A percentile compares a stretch with the other conserved stretches of the same genome.
These are phyloP conservation scores for Alternaria dauci DNA, from an alignment of 2,329 filamentous ascomycete species.

Conservation along the genomic window DNA sequence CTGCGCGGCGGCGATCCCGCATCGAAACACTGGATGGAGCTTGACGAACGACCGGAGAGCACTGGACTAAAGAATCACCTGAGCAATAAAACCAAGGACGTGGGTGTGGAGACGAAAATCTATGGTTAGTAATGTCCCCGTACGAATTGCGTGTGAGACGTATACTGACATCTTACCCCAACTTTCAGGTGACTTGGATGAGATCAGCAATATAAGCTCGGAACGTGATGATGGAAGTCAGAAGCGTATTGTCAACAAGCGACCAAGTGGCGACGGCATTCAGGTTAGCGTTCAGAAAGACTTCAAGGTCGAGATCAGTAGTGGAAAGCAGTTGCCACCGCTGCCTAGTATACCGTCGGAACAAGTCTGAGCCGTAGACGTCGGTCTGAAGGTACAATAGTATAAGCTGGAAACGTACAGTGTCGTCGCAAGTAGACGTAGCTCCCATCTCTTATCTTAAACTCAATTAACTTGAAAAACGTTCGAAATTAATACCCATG, in stretches of 20 bases:
- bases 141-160: too few species aligned
- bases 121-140: not conserved
- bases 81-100: not conserved
- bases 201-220: not conserved
- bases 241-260: conserved; percentile 2
- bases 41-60: conserved; percentile 1
- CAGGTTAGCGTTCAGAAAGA: conserved; percentile 12
- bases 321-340: not conserved
- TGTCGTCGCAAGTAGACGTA: not conserved
- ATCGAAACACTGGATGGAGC: conserved; percentile 9
- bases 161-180: too few species aligned
- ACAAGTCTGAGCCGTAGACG: not conserved
- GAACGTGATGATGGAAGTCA: not conserved
- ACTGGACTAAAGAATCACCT: not conserved
- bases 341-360: not conserved
- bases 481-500: conserved; percentile 37
- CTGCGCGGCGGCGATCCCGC: not conserved
- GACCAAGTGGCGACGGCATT: not conserved
- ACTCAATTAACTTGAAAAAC: not conserved
- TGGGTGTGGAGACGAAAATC: conserved; percentile 7
- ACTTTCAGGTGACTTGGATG: not conserved
- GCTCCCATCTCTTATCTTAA: not conserved
- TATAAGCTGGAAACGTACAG: not conserved
- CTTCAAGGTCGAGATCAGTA: conserved; percentile 7
- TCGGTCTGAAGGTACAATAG: not conserved